phyloP scores from a whole-genome alignment of 2,329 filamentous ascomycete genomes.

The Botrytis byssoidea region DNA sequence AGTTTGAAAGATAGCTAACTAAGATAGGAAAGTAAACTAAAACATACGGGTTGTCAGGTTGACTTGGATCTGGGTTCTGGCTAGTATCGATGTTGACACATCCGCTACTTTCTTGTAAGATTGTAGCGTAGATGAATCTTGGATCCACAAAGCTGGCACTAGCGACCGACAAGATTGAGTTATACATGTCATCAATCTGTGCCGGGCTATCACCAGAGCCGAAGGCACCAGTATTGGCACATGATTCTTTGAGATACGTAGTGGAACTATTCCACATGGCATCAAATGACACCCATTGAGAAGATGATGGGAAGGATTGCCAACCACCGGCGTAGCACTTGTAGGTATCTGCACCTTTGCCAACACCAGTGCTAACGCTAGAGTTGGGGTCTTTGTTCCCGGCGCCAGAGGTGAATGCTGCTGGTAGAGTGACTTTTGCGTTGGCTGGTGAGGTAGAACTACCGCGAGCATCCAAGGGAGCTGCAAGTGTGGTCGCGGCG shows the following conservation, averaged over 20 bases:
- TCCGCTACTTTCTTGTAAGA: conserved; percentile 38
- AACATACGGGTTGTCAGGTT: conserved; percentile 23
- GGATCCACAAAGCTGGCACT: conserved; percentile 34
- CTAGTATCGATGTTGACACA: conserved; percentile 36
- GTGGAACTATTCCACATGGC: conserved; percentile 34
- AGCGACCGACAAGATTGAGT: conserved; percentile 33
- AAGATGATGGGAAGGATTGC: conserved; percentile 30
- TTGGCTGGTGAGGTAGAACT: background rate
- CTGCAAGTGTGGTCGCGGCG: background rate
- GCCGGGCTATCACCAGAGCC: conserved; percentile 24
- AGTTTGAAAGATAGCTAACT: no score
- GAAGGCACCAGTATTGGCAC: conserved; percentile 30
- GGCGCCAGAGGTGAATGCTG: conserved; percentile 24
- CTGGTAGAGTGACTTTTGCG: conserved; percentile 24
- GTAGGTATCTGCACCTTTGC: conserved; percentile 31
- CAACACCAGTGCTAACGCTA: conserved; percentile 24
- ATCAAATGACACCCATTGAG: conserved; percentile 34
- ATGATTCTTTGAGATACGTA: conserved; percentile 23
- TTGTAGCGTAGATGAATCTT: conserved; percentile 38
- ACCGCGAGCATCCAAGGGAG: conserved; percentile 4
- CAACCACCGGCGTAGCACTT: conserved; percentile 38
- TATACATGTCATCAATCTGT: conserved; percentile 30
- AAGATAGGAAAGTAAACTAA: background rate
- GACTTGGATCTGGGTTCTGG: conserved; percentile 22
- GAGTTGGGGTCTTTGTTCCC: conserved; percentile 27